Evolutionary conservation across 768 basidiomycete species (phyloP), one percentile per base, ranked within the genome.

Genomic region (Xerocomus potaroensis): DNA sequence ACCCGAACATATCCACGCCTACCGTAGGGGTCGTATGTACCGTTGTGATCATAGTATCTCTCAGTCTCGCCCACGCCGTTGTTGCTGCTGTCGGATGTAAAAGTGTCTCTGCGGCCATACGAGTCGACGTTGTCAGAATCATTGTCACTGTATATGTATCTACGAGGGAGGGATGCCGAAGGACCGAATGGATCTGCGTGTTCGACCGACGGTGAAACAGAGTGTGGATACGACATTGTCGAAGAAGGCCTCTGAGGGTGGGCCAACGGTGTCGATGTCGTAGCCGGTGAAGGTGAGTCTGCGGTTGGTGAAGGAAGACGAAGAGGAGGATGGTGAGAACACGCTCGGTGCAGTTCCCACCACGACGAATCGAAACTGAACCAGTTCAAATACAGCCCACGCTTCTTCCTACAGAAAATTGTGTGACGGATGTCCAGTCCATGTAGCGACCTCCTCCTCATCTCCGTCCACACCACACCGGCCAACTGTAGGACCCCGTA

Each of bases 51-150:
- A 55, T 88, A 88, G 62, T 78, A 81, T 38, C 76, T 64, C 19
- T 74, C 72, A 9, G 51, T 16, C 43, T 71, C 69, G 29, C 66
- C 65, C 41, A 75, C 55, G 8, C 71, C 77, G 19, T 76, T 72
- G 59, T 79, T 79, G 66, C 85, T 86, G 64, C 75, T 74, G 65
- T 87, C 87, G 1, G 87, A 88, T 47, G 71, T 74, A 60, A 75
- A 81, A 22, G 83, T 84, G 63, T 87, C 84, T 56, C 83, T 76
- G 49, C 77, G 78, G 32, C 75, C 74, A 53, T 72, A 79, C n/a
- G 68, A 51, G 55, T 87, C 85, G 53, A 76, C 71, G 53, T 82
- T 71, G 64, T 87, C 86, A 29, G 82, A 83, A 58, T 88, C 85
- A 61, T 80, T 81, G 73, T 90, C 87, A 69, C 81, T 86, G 68